Conservation (phyloP, 2,329 filamentous ascomycete genomes). For the Diaporthe longicolla region DNA sequence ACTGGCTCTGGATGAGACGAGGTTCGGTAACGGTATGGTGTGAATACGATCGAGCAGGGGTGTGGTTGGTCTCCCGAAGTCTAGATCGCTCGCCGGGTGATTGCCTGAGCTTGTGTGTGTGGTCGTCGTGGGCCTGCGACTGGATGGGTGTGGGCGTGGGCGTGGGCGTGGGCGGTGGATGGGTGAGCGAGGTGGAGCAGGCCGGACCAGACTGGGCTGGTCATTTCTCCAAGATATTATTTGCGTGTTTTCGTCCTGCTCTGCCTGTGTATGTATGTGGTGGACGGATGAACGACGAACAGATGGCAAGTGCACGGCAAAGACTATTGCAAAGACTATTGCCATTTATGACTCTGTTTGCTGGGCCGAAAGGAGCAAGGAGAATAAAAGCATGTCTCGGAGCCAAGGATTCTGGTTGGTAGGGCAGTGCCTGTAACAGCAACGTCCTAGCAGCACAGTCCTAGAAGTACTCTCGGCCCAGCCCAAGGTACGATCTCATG, state of each 20-base stretch:
- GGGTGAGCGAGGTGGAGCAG: conserved; percentile 13
- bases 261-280: no score
- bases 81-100: conserved; percentile 35
- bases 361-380: conserved; percentile 22
- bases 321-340: conserved; percentile 9
- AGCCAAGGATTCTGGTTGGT: conserved; percentile 13
- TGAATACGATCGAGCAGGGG: conserved; percentile 31
- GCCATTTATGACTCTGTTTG: conserved; percentile 23
- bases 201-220: conserved; percentile 13
- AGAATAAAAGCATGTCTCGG: conserved; percentile 36
- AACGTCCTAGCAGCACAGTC: neutral
- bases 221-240: conserved; percentile 7
- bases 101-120: conserved; percentile 32
- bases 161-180: neutral
- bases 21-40: conserved; percentile 16
- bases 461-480: neutral
- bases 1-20: conserved; percentile 21
- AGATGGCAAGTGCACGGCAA: conserved; percentile 1
- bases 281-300: no score
- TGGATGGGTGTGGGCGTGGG: neutral
- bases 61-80: conserved; percentile 34
- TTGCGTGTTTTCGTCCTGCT: no score
- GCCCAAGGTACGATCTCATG: neutral
- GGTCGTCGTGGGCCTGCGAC: conserved; percentile 7
- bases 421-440: neutral